Evolutionary conservation across 2,329 filamentous ascomycete genomes (phyloP).

Genomic region (Lecanicillium sp.): DNA sequence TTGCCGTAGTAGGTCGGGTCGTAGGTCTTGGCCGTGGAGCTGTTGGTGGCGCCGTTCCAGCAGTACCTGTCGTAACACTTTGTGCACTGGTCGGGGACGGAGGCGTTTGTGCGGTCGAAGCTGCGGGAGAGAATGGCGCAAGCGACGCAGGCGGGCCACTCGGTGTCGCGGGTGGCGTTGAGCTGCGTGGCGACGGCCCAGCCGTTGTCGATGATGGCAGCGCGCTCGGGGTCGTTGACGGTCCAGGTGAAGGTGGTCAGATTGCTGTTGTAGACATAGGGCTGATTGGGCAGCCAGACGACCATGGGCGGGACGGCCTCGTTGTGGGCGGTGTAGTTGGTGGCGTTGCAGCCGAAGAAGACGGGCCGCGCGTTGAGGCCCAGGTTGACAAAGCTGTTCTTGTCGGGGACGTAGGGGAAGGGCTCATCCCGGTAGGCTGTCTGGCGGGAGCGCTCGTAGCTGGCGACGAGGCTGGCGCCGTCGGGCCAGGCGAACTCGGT

Average conservation of each 20-base stretch:
- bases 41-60: slow-evolving; percentile 65
- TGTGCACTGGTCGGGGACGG: slow-evolving; percentile 61
- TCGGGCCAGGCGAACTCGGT: slow-evolving; percentile 67
- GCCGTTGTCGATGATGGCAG: slow-evolving; percentile 73
- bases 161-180: slow-evolving; percentile 62
- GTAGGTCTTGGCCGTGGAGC: slow-evolving; percentile 29
- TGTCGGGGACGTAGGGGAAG: slow-evolving; percentile 67
- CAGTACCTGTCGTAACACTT: slow-evolving; percentile 73
- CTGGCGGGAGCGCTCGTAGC: slow-evolving; percentile 61
- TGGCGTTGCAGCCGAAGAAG: slow-evolving; percentile 72
- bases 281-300: slow-evolving; percentile 77
- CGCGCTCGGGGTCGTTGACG: slow-evolving; percentile 58
- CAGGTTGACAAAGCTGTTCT: slow-evolving; percentile 69
- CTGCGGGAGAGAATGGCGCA: slow-evolving; percentile 74
- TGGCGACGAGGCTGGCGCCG: slow-evolving; percentile 66
- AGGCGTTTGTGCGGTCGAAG: slow-evolving; percentile 57
- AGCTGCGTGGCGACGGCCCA: slow-evolving; percentile 71
- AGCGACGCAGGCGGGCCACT: slow-evolving; percentile 73
- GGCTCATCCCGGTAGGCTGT: slow-evolving; percentile 50
- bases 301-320: slow-evolving; percentile 51
- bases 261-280: slow-evolving; percentile 68
- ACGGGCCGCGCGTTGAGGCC: slow-evolving; percentile 67
- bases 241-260: slow-evolving; percentile 62
- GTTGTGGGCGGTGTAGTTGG: slow-evolving; percentile 41
- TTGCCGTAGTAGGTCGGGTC: slow-evolving; percentile 27